These are phyloP conservation scores for Striga hermonthica DNA, from an alignment of 305 asterid genomes.

Conservation along the genomic window DNA sequence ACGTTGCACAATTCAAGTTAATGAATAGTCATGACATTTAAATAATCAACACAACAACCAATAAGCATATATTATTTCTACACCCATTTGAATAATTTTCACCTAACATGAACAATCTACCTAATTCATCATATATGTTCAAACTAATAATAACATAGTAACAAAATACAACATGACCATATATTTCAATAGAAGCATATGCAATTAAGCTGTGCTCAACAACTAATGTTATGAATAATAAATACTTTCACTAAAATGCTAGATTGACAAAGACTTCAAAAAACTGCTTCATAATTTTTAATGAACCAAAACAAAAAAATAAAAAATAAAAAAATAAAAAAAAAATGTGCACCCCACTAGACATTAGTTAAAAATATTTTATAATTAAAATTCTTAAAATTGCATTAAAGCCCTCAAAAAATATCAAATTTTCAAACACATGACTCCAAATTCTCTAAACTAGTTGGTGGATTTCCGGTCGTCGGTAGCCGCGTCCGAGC, in stretches of 20 bases:
- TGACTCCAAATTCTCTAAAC: no score
- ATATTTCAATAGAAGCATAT: constrained; percentile 9
- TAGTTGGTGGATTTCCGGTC: no score
- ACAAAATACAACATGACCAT: background rate
- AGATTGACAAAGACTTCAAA: background rate
- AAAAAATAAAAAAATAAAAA: no score
- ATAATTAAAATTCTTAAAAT: no score
- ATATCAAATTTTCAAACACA: no score
- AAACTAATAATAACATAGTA: constrained; percentile 3
- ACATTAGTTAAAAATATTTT: no score
- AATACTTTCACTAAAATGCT: background rate
- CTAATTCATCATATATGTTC: constrained; percentile 30
- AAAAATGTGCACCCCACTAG: no score
- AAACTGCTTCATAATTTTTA: background rate
- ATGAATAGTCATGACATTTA: constrained; percentile 25
- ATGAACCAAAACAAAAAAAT: background rate
- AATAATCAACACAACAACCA: constrained; percentile 28
- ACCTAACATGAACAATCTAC: constrained; percentile 50
- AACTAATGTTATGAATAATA: constrained; percentile 19
- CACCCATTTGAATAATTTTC: constrained; percentile 39
- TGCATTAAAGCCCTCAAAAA: no score
- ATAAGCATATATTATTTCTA: constrained; percentile 30
- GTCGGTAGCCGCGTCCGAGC: no score
- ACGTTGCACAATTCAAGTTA: constrained; percentile 8
- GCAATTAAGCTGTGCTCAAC: constrained; percentile 24